Evolutionary conservation across 345 rosid species (phyloP).

Genomic region (Lenwebbia sp.): DNA sequence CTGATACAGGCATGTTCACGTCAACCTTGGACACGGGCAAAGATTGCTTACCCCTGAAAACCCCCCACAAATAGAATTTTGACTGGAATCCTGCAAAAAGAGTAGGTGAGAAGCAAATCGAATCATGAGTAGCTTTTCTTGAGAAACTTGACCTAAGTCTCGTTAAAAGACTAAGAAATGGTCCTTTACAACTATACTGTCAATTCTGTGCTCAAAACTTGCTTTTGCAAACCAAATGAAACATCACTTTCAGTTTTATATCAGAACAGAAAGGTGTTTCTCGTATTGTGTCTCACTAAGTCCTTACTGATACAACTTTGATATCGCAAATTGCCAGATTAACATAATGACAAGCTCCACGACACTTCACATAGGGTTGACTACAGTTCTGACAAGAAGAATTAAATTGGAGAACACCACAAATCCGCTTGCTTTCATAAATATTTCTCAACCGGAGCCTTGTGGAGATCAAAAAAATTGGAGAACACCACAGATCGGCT

Average conservation of each 20-base stretch:
- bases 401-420: background rate
- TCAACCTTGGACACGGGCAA: background rate
- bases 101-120: background rate
- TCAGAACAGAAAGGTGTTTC: background rate
- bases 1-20: background rate
- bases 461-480: background rate
- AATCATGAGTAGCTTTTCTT: background rate
- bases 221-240: background rate
- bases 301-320: background rate
- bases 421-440: background rate
- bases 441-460: background rate
- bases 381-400: background rate
- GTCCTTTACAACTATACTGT: background rate
- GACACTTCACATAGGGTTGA: background rate
- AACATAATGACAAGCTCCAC: background rate
- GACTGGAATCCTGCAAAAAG: slow-evolving; percentile 36
- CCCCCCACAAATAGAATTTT: slow-evolving; percentile 64
- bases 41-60: slow-evolving; percentile 38
- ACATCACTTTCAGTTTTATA: background rate
- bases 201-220: background rate
- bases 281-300: background rate
- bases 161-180: background rate
- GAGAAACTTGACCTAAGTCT: background rate
- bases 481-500: background rate
- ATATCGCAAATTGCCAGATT: background rate